phyloP scores from a whole-genome alignment of 495 filamentous ascomycete genomes.

The Penicillium robsamsonii region DNA sequence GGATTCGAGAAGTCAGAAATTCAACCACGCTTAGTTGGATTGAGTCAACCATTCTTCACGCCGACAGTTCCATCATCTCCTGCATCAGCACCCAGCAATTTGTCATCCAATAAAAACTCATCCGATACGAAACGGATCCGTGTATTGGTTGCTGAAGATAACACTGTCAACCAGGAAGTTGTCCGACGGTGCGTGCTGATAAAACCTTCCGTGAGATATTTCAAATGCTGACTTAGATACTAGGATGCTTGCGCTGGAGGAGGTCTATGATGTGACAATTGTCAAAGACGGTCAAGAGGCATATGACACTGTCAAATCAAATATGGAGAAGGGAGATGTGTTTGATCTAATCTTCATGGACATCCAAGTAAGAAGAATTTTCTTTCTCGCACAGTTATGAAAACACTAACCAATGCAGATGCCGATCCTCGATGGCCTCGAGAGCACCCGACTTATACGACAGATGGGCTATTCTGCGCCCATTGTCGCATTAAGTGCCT shows the following conservation, averaged over 20 bases:
- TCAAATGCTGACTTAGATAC: conserved; percentile 1
- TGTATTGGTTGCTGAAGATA: conserved; percentile 92
- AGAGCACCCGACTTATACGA: conserved; percentile 84
- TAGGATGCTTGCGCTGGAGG: conserved; percentile 65
- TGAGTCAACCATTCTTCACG: conserved; percentile 85
- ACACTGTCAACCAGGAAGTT: conserved; percentile 92
- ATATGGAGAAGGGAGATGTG: conserved; percentile 66
- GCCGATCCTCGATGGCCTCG: conserved; percentile 87
- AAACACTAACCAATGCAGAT: conserved; percentile 51
- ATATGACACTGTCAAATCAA: conserved; percentile 76
- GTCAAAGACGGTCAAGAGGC: conserved; percentile 90
- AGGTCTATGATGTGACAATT: conserved; percentile 72
- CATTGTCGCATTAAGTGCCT: conserved; percentile 89
- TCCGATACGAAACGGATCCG: conserved; percentile 57
- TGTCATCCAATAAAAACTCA: conserved; percentile 42
- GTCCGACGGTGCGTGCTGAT: conserved; percentile 52
- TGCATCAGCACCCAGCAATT: conserved; percentile 25
- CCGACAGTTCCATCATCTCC: conserved; percentile 45
- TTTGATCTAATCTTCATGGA: conserved; percentile 95
- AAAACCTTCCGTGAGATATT: not conserved
- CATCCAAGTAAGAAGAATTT: conserved; percentile 44
- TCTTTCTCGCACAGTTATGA: conserved; percentile 15
- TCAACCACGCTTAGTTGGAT: conserved; percentile 75
- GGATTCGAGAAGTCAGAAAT: conserved; percentile 42
- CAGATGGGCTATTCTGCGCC: conserved; percentile 83